Base-by-base conservation (phyloP, 768 basidiomycete species). In the Boletus tylopilopsis region DNA sequence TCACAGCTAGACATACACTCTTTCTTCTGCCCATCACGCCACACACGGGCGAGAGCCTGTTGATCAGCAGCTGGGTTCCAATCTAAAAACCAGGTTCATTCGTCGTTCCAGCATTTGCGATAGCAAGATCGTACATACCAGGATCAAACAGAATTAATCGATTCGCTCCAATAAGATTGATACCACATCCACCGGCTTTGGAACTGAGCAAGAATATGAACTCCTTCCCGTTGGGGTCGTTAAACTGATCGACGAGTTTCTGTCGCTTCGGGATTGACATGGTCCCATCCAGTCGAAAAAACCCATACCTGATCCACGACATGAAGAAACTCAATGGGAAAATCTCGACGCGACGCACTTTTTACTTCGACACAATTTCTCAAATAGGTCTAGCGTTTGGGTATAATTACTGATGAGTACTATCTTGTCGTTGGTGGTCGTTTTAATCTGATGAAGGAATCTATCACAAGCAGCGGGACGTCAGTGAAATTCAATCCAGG, bases 1-100 rank as follows among this genome's bases (percentile, higher is more conserved):
- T 25, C 23, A 12, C 45, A 9, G 5, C 13, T 25, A 16, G 21
- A 64, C 88, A 45, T 62, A 94, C 95, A 99, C 71, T 96, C 94
- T 80, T 98, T 98, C 82, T 96, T 99, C 68, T 98, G 95, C 0
- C 95, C 95, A 63, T 99, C 95, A 72, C 95, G 89, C 95, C 95
- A 99, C 9, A 99, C 95, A 66, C 95, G 92, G 37, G 95, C 95
- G 6, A 99, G 77, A 8, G 95, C 95, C 67, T 99, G 95, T 65
- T 98, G 96, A 68, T 99, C 95, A 23, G 94, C 92, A 10, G 95
- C 95, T 22, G 94, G 94, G 61, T 97, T 97, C 94, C 94, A 97
- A 63, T 97, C 94, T 94, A 51, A n/a, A 19, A n/a, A n/a, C n/a
- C n/a, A n/a, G 22, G 5, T 19, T 36, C 24, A 19, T 45, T 38